Evolutionary conservation across 257 asterid genomes (phyloP), one percentile per base, ranked within the genome.

Genomic region (Eustoma russellianum): DNA sequence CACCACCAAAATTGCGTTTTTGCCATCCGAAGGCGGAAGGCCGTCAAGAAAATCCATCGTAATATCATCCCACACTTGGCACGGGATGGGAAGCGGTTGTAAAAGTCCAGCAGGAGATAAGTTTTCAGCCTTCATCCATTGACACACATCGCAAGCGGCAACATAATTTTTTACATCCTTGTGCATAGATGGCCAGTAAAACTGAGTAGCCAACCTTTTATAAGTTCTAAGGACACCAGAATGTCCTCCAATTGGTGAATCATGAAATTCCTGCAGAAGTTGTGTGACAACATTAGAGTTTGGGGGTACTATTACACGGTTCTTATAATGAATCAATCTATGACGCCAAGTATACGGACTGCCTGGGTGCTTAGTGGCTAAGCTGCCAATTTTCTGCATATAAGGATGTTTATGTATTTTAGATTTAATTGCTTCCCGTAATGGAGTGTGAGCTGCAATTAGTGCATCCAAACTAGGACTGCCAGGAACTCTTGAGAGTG

Each of bases 251-350:
- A 16, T 13, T 0, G 6, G 50, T 3, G 50, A 46, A 46, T 46
- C 50, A 46, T 57, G 60, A 8, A n/a, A 47, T 14, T 63, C 68
- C 0, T 6, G 40, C 5, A 63, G 8, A 1, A 54, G 33, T 5
- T 33, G 28, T n/a, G 0, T 3, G 7, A 9, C 6, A 38, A 38
- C 43, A 38, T 5, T 5, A 11, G 43, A 38, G 6, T 1, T 11
- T 7, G 43, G 12, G 6, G 55, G 43, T 5, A 59, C 35, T 5
- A 46, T 33, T 5, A 46, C n/a, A 2, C 55, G 34, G 12, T 17
- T 9, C 5, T 38, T 12, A 16, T 46, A 24, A 6, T 1, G 11
- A 0, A 59, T 1, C 11, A 59, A 6, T 5, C 18, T 30, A 4
- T 50, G 4, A 8, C 40, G 41, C 55, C 17, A 50, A 0, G 7